phyloP scores from a whole-genome alignment of 345 rosid species.

The Geranium rotundifolium region DNA sequence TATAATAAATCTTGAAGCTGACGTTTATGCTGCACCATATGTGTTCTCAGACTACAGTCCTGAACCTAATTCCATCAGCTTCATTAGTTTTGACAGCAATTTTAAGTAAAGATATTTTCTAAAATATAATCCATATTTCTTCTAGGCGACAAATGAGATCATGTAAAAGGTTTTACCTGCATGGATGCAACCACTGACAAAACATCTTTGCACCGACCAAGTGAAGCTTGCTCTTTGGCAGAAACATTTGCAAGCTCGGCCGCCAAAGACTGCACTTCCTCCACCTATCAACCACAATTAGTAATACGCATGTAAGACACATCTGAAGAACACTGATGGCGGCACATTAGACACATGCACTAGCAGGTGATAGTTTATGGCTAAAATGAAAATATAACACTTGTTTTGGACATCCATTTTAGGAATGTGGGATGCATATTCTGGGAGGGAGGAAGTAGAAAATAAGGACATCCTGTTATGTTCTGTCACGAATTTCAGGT shows the following conservation, averaged over 20 bases:
- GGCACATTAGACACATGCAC: no score
- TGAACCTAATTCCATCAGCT: conserved; percentile 32
- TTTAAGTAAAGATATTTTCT: background rate
- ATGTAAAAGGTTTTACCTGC: conserved; percentile 29
- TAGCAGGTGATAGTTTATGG: no score
- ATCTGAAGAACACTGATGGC: no score
- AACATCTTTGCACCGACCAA: conserved; percentile 35
- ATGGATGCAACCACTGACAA: conserved; percentile 38
- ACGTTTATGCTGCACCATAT: conserved; percentile 28
- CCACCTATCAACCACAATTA: conserved; percentile 29
- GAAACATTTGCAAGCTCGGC: conserved; percentile 33
- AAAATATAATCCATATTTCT: background rate
- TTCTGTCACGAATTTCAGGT: no score
- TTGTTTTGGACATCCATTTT: no score
- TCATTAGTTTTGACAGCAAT: background rate
- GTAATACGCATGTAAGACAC: no score
- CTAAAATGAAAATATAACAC: no score
- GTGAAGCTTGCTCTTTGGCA: conserved; percentile 41
- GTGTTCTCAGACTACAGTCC: conserved; percentile 48
- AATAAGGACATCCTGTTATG: no score
- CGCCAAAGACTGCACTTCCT: conserved; percentile 30
- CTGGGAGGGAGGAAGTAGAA: no score
- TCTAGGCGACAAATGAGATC: background rate
- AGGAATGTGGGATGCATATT: no score
- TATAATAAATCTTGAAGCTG: conserved; percentile 22